These are phyloP conservation scores for Claviceps pazoutovae DNA, from an alignment of 2,329 filamentous ascomycete genomes.

Conservation along the genomic window DNA sequence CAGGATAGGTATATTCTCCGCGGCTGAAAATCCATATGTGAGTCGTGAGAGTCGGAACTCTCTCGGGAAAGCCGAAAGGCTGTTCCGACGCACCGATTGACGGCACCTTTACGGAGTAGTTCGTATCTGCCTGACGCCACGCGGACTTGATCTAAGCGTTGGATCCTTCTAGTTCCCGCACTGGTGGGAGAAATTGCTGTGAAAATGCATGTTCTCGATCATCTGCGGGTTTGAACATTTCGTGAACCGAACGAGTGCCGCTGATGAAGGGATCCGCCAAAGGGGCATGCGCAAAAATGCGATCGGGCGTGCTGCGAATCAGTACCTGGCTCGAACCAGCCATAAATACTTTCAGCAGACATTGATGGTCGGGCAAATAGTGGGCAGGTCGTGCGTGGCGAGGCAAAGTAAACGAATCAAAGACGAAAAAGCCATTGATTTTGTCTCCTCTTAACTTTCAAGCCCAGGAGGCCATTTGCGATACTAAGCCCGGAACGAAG, in stretches of 20 bases:
- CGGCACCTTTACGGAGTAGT: background rate
- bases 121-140: background rate
- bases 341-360: background rate
- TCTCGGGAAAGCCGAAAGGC: constrained; percentile 1
- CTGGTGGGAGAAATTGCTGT: background rate
- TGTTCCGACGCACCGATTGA: background rate
- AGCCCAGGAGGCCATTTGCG: background rate
- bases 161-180: background rate
- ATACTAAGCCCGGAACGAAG: background rate
- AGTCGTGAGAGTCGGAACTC: background rate
- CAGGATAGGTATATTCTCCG: too few relatives aligned
- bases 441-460: too few relatives aligned
- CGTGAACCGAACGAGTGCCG: background rate
- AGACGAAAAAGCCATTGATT: background rate
- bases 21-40: background rate
- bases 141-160: background rate
- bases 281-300: background rate
- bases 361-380: background rate
- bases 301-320: background rate
- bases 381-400: background rate
- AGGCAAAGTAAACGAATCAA: background rate
- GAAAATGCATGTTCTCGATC: background rate
- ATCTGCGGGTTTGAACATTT: background rate
- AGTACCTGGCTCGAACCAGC: background rate
- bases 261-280: background rate